A percentile compares a stretch with the other conserved stretches of the same genome.
These are phyloP conservation scores for Balakata baccata DNA, from an alignment of 345 rosid genomes.

Conservation along the genomic window DNA sequence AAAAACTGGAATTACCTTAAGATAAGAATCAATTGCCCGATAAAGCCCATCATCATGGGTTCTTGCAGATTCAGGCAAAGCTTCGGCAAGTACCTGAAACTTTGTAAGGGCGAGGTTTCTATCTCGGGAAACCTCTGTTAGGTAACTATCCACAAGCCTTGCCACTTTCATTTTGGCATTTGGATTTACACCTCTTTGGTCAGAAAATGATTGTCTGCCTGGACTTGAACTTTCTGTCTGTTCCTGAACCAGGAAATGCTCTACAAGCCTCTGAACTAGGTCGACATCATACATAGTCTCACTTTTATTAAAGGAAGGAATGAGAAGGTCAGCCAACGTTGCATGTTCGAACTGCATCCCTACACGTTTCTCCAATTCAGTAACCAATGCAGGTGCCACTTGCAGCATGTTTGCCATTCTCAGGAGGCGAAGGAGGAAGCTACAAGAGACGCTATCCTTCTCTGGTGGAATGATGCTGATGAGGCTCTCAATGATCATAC, in stretches of 20 bases:
- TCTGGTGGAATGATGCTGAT: conserved; percentile 90
- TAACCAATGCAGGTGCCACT: conserved; percentile 88
- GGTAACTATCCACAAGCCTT: conserved; percentile 95
- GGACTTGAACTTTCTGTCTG: conserved; percentile 85
- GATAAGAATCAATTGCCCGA: conserved; percentile 92
- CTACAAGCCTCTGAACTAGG: conserved; percentile 86
- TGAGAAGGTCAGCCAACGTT: conserved; percentile 72
- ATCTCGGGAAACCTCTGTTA: conserved; percentile 94
- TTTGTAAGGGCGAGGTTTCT: conserved; percentile 78
- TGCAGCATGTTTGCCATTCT: conserved; percentile 76
- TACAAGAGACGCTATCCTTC: conserved; percentile 78
- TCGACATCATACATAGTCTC: conserved; percentile 85
- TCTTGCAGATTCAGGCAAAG: conserved; percentile 91
- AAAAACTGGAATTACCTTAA: conserved; percentile 30
- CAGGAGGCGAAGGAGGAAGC: conserved; percentile 82
- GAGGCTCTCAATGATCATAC: conserved; percentile 83
- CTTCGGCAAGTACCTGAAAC: conserved; percentile 93
- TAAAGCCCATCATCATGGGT: conserved; percentile 98
- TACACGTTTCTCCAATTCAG: conserved; percentile 85
- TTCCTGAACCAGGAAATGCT: conserved; percentile 92
- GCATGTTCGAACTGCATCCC: conserved; percentile 99
- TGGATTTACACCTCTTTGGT: conserved; percentile 45
- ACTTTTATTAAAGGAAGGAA: conserved; percentile 59
- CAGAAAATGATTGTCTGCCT: conserved; percentile 48
- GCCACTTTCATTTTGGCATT: conserved; percentile 93